Conservation (phyloP, 371 early-diverging fungal species). For the Sporodiniella umbellata region DNA sequence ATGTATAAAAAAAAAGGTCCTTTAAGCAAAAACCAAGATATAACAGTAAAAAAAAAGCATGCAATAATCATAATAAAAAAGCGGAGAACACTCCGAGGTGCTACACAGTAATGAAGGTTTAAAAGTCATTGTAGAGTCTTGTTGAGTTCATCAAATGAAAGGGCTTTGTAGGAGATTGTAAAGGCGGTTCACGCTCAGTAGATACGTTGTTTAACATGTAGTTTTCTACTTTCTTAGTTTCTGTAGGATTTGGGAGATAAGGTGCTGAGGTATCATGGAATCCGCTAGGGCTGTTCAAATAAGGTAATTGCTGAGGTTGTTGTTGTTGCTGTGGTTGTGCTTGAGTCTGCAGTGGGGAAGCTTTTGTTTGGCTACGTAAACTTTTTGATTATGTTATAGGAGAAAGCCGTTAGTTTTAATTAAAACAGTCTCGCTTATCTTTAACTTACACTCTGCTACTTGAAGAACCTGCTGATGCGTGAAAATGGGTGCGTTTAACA, state of each 20-base stretch:
- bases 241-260: conserved; percentile 8
- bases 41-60: background rate
- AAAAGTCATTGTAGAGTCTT: conserved; percentile 34
- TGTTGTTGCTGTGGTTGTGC: too few relatives aligned
- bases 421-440: too few relatives aligned
- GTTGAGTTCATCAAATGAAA: conserved; percentile 35
- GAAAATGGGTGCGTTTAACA: conserved; percentile 26
- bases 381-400: conserved; percentile 15
- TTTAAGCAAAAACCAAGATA: too few relatives aligned
- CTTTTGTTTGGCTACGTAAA: conserved; percentile 37
- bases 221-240: conserved; percentile 4
- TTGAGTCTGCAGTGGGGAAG: conserved; percentile 10
- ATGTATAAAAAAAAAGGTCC: too few relatives aligned
- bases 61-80: background rate
- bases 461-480: conserved; percentile 20
- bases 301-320: conserved; percentile 3
- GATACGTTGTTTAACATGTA: conserved; percentile 1
- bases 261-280: conserved; percentile 9
- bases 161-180: conserved; percentile 23
- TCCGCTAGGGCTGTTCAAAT: conserved; percentile 6
- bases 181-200: conserved; percentile 8
- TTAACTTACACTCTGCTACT: conserved; percentile 37
- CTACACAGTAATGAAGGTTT: conserved; percentile 1
- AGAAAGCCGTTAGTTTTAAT: too few relatives aligned
- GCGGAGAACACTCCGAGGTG: background rate